Evolutionary conservation across 805 yeast genomes (phyloP), one percentile per base, ranked within the genome.

Genomic region (Candida silvatica): DNA sequence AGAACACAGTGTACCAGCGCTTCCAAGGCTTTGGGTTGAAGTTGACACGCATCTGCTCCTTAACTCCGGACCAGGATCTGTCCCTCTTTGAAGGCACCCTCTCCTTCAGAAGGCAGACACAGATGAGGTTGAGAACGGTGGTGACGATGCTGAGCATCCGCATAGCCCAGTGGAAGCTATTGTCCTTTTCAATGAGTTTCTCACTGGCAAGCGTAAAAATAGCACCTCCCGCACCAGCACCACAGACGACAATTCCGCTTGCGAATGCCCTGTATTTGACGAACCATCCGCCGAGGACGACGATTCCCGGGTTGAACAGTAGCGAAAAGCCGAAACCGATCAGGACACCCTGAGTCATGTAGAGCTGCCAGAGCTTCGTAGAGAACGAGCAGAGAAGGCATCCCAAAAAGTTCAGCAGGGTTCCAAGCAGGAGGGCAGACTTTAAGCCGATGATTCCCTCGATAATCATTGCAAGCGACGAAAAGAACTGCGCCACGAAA

Each of bases 271-370:
- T 56, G 24, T 56, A 58, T 24, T 62, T 62, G 29, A 67, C 49
- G 48, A 75, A 75, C 80, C 80, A 75, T 6, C 68, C 59, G 0
- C 80, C 72, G 17, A 75, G 43, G 4, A 71, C 56, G 22, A 48
- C 52, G 6, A 73, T 61, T 2, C 69, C 63, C 0, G 78, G 77
- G n/a, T 71, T 58, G 43, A 65, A 70, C n/a, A 72, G 51, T 16
- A 72, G 46, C 9, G 69, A 64, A 34, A 69, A 68, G 3, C 77
- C 69, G 4, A 66, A 24, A 1, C 80, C 80, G 24, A 68, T 61
- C 24, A 74, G 37, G 3, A 69, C 39, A 4, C 79, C 80, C 45
- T 74, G 78, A 0, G 77, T 69, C 19, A 67, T 46, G 47, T 66
- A 71, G 12, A 75, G 42, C 35, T 71, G 72, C 64, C 72, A 67